phyloP scores from a whole-genome alignment of 2,329 filamentous ascomycete species.

The Mollisia scopiformis region DNA sequence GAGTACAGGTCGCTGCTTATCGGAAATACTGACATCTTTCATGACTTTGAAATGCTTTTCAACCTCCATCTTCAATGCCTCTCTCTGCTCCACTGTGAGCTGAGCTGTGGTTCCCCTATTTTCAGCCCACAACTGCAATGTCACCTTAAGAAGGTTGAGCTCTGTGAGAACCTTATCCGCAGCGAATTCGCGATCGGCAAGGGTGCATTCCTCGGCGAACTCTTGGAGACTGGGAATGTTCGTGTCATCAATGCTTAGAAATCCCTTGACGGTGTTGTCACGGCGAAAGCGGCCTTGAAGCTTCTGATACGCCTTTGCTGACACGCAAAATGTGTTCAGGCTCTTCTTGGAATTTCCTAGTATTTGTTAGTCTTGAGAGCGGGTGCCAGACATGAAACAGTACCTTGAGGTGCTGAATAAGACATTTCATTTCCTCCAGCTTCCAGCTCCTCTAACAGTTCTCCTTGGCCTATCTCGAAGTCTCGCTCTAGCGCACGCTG shows the following conservation, averaged over 20 bases:
- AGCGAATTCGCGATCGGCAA: not conserved
- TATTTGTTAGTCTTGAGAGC: not conserved
- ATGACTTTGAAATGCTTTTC: not conserved
- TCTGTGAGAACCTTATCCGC: constrained; percentile 1
- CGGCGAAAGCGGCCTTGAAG: not conserved
- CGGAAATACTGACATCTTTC: not conserved
- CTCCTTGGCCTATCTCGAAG: not conserved
- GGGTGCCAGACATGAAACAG: not conserved
- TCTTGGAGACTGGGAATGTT: constrained; percentile 5
- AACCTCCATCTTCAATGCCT: not conserved
- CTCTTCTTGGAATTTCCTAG: not conserved
- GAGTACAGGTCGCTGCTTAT: not conserved
- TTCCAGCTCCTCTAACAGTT: not conserved
- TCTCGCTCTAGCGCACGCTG: not conserved
- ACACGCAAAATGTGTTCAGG: constrained; percentile 9
- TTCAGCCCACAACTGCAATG: constrained; percentile 1
- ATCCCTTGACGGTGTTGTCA: not conserved
- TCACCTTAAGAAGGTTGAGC: not conserved
- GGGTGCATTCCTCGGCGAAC: not conserved
- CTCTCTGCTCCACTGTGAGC: not conserved
- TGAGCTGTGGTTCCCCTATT: not conserved
- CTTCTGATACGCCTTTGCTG: constrained; percentile 7
- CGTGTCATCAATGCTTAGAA: constrained; percentile 4
- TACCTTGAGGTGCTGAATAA: not conserved
- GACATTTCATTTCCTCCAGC: not conserved